A percentile compares a stretch with the other conserved stretches of the same genome.
Evolutionary conservation across 1,139 yeast species (phyloP).

Genomic region (Barnettozyma hawaiiensis): DNA sequence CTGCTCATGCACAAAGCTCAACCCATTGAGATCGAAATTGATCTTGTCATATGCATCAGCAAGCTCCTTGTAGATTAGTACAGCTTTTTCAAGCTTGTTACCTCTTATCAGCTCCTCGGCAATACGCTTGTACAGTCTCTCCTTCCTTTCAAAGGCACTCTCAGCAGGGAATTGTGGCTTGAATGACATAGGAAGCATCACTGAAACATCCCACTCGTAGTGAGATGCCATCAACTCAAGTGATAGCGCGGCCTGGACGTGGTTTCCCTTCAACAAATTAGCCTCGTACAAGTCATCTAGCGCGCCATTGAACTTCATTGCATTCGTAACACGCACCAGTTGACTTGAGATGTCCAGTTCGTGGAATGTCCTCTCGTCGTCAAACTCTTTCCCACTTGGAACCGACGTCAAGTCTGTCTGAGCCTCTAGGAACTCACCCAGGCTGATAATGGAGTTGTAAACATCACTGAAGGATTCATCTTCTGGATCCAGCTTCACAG

Average conservation of each 20-base stretch:
- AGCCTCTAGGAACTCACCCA: slow-evolving; percentile 59
- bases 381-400: slow-evolving; percentile 80
- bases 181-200: slow-evolving; percentile 48
- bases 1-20: slow-evolving; percentile 67
- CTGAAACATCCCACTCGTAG: slow-evolving; percentile 67
- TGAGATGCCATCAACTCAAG: slow-evolving; percentile 74
- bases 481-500: slow-evolving; percentile 54
- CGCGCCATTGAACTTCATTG: slow-evolving; percentile 74
- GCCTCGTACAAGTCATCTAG: slow-evolving; percentile 70
- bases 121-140: slow-evolving; percentile 62
- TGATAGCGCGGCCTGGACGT: slow-evolving; percentile 79
- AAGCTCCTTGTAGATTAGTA: slow-evolving; percentile 70
- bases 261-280: slow-evolving; percentile 55
- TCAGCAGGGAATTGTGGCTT: slow-evolving; percentile 77
- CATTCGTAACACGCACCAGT: slow-evolving; percentile 72
- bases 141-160: slow-evolving; percentile 77
- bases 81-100: slow-evolving; percentile 69
- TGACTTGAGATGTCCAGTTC: slow-evolving; percentile 72
- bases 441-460: slow-evolving; percentile 47
- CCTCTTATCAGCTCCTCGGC: slow-evolving; percentile 71
- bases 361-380: slow-evolving; percentile 81
- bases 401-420: slow-evolving; percentile 66
- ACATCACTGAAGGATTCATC: slow-evolving; percentile 59
- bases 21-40: slow-evolving; percentile 71
- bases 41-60: slow-evolving; percentile 68